These are phyloP conservation scores for Pseudogymnoascus sp. DNA, from an alignment of 2,329 filamentous ascomycete species.

Conservation along the genomic window DNA sequence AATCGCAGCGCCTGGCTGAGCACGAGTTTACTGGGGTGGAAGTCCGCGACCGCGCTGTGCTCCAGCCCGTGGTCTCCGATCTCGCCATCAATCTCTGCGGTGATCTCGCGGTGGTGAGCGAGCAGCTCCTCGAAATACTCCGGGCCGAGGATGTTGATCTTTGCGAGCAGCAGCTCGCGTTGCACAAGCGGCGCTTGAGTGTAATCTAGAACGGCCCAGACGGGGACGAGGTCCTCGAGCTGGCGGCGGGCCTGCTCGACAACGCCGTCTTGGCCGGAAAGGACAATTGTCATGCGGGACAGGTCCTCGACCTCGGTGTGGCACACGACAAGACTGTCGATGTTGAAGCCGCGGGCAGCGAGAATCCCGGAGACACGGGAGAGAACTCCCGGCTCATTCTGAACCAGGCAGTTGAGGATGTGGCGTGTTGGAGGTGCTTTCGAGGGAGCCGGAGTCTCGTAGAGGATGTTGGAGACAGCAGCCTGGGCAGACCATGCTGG, in stretches of 20 bases:
- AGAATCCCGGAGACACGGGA: conserved; percentile 95
- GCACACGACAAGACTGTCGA: conserved; percentile 95
- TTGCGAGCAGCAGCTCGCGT: conserved; percentile 88
- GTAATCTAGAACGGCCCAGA: conserved; percentile 98
- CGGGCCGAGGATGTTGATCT: conserved; percentile 91
- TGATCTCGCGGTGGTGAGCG: conserved; percentile 91
- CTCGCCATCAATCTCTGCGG: conserved; percentile 42
- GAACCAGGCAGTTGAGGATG: conserved; percentile 94
- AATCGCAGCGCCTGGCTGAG: conserved; percentile 84
- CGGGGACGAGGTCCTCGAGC: conserved; percentile 91
- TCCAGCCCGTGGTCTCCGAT: conserved; percentile 27
- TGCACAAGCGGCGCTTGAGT: conserved; percentile 88
- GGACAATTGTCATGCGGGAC: conserved; percentile 96
- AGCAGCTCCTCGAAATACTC: conserved; percentile 98
- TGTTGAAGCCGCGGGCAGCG: conserved; percentile 95
- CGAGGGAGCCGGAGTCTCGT: conserved; percentile 88
- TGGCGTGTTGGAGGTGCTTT: conserved; percentile 83
- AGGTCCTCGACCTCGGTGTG: conserved; percentile 95
- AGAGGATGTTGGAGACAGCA: conserved; percentile 95
- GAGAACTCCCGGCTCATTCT: conserved; percentile 96
- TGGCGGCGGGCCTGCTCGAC: conserved; percentile 95
- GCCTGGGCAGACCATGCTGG: conserved; percentile 84
- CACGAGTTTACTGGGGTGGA: conserved; percentile 82
- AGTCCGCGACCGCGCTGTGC: conserved; percentile 46
- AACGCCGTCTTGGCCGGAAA: conserved; percentile 92